Evolutionary conservation across 78 protist genomes (phyloP).

Genomic region (Creolimax fragrantissima): DNA sequence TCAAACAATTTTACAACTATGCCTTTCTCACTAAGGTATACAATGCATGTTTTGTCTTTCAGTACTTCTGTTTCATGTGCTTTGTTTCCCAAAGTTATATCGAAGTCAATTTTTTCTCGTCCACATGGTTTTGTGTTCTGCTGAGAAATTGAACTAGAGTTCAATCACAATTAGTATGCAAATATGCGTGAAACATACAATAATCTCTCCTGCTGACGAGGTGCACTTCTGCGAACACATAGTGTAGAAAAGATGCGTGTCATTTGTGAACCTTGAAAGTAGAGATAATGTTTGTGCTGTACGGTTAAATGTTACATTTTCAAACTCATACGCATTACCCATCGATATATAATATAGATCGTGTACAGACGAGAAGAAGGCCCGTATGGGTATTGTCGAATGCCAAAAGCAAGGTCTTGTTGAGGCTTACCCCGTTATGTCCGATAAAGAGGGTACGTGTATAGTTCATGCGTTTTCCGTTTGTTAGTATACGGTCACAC

Average conservation of each 20-base stretch:
- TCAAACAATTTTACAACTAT: constrained; percentile 30
- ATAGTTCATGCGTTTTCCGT: neutral
- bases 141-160: too few species aligned
- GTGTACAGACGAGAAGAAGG: constrained; percentile 59
- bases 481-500: neutral
- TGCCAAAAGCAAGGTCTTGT: constrained; percentile 69
- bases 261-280: too few species aligned
- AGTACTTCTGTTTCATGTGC: neutral
- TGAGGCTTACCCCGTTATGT: constrained; percentile 78
- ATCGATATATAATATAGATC: too few species aligned
- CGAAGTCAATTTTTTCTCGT: neutral
- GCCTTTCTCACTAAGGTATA: constrained; percentile 53
- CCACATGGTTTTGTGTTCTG: too few species aligned
- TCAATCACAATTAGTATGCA: too few species aligned
- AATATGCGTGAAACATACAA: too few species aligned
- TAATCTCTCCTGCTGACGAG: too few species aligned
- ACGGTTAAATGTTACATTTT: too few species aligned
- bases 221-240: too few species aligned
- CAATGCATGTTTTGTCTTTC: neutral
- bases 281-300: too few species aligned
- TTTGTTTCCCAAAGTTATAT: neutral
- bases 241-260: too few species aligned
- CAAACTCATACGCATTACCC: too few species aligned
- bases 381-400: constrained; percentile 81
- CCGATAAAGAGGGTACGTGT: constrained; percentile 56